phyloP scores from a whole-genome alignment of 306 rosid genomes.

The Cucurbita moschata region DNA sequence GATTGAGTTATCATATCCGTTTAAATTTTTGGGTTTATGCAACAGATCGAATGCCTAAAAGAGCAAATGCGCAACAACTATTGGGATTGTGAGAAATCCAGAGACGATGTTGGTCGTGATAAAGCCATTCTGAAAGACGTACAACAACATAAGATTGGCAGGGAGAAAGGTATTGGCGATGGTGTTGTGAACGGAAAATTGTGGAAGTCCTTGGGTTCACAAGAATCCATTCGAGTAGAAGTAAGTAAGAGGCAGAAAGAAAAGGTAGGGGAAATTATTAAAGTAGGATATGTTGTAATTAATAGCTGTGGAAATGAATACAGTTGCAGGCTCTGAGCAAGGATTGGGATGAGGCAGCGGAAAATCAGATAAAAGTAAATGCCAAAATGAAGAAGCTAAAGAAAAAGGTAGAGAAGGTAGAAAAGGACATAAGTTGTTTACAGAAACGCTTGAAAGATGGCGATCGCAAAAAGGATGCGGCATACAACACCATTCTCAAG shows the following conservation, averaged over 20 bases:
- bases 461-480: background rate
- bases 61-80: background rate
- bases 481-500: background rate
- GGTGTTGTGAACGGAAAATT: slow-evolving; percentile 15
- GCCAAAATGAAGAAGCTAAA: background rate
- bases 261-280: background rate
- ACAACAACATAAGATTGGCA: background rate
- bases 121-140: slow-evolving; percentile 1
- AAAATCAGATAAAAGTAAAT: background rate
- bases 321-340: background rate
- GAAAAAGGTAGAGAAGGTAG: background rate
- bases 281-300: too few species aligned
- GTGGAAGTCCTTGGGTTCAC: slow-evolving; percentile 17
- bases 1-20: background rate
- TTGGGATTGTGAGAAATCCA: background rate
- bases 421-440: background rate
- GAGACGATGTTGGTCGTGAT: background rate
- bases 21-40: background rate
- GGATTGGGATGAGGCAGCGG: background rate
- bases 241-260: slow-evolving; percentile 2
- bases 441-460: background rate
- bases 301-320: too few species aligned
- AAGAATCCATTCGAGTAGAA: slow-evolving; percentile 2
- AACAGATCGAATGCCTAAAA: background rate
- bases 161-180: slow-evolving; percentile 8